phyloP scores from a whole-genome alignment of 2,329 filamentous ascomycete species.

The Diaporthe sp. region DNA sequence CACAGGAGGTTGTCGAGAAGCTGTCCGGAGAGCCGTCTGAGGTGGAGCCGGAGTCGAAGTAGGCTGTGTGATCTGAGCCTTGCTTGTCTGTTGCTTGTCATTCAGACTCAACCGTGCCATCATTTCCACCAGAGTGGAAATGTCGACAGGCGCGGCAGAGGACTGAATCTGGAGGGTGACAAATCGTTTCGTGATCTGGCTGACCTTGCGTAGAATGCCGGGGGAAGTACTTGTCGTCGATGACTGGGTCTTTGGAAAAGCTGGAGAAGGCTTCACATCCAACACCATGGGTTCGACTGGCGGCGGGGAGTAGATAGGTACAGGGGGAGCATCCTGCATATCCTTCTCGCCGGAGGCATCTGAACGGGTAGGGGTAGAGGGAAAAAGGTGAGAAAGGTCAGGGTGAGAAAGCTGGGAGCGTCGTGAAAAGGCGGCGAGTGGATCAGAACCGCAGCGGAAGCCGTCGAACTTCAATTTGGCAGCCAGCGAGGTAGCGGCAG shows the following conservation, averaged over 20 bases:
- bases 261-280: not conserved
- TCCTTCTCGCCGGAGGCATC: not conserved
- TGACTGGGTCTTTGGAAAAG: not conserved
- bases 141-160: not conserved
- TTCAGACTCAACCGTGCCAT: slow-evolving; percentile 15
- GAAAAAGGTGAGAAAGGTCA: too few relatives aligned
- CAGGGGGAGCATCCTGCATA: not conserved
- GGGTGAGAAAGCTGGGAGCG: not conserved
- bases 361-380: not conserved
- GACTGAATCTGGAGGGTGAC: not conserved
- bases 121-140: not conserved
- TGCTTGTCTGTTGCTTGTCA: not conserved
- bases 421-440: slow-evolving; percentile 8
- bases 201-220: not conserved
- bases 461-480: slow-evolving; percentile 19
- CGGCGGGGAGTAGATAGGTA: not conserved
- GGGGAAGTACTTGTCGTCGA: not conserved
- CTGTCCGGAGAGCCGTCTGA: not conserved
- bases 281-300: not conserved
- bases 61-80: not conserved
- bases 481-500: not conserved
- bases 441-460: slow-evolving; percentile 12
- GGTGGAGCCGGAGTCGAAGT: not conserved
- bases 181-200: not conserved
- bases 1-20: not conserved